Conservation (phyloP, 179 eudicot species). For the Heliamphora ciliata region DNA sequence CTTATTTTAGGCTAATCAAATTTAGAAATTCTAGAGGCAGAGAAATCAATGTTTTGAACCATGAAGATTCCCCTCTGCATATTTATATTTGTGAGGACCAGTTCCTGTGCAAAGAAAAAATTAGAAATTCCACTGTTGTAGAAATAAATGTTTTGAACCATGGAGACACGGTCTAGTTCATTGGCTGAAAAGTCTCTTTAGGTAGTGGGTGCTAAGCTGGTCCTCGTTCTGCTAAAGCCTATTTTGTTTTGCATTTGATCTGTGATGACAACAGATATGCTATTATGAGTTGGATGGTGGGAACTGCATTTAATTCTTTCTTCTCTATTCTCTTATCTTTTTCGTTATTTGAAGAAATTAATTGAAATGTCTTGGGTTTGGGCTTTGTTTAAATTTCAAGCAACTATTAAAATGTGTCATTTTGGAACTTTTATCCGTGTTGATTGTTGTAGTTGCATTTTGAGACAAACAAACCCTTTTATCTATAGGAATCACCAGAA, state of each 20-base stretch:
- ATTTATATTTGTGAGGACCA: neutral
- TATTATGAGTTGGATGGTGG: neutral
- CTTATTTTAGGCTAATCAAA: neutral
- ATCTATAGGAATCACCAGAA: slow-evolving; percentile 87
- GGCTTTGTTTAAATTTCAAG: neutral
- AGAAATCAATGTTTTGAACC: neutral
- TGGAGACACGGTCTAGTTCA: too few relatives aligned
- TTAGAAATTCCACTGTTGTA: neutral
- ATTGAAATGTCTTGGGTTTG: too few relatives aligned
- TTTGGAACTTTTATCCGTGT: neutral
- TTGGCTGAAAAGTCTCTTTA: too few relatives aligned
- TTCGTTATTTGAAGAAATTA: too few relatives aligned
- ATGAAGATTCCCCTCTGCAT: neutral
- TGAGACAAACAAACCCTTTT: slow-evolving; percentile 2
- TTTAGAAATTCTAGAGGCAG: neutral
- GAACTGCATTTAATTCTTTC: neutral
- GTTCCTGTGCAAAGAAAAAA: neutral
- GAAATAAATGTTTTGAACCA: too few relatives aligned
- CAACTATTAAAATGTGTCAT: neutral
- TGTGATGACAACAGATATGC: neutral
- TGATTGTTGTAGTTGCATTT: neutral
- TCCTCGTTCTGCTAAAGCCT: neutral
- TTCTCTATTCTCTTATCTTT: too few relatives aligned
- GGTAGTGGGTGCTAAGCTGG: too few relatives aligned
- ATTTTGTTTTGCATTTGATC: neutral